phyloP scores from a whole-genome alignment of 495 filamentous ascomycete species.

The Neurospora intermedia region DNA sequence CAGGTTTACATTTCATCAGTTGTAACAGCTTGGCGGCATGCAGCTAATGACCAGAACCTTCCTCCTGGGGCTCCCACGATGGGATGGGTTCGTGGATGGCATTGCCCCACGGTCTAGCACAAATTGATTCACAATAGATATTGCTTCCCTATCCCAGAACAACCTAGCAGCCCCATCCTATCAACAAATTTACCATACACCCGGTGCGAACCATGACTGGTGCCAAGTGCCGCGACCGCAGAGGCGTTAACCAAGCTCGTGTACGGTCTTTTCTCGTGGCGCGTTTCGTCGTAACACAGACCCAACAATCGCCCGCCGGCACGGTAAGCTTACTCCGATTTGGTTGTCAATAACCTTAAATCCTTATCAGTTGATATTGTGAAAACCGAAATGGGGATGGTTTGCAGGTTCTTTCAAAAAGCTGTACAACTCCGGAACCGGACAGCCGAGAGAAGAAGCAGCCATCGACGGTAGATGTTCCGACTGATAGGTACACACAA shows the following conservation, averaged over 20 bases:
- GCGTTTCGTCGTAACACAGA: not conserved
- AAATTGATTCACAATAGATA: not conserved
- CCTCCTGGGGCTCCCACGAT: not conserved
- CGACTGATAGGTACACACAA: not conserved
- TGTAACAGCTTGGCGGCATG: not conserved
- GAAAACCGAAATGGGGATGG: not conserved
- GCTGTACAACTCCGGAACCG: not conserved
- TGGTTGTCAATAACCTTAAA: not conserved
- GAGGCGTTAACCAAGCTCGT: not conserved
- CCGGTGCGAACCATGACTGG: not conserved
- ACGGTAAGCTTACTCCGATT: not conserved
- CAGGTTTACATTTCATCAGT: not conserved
- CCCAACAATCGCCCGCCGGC: not conserved
- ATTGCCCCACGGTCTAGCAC: not conserved
- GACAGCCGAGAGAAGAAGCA: not conserved
- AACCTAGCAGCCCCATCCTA: not conserved
- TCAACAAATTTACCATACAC: not conserved
- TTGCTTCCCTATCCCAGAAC: not conserved
- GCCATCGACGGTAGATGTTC: not conserved
- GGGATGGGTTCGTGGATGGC: not conserved
- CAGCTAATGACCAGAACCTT: not conserved
- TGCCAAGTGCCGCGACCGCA: not conserved
- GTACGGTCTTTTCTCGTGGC: not conserved
- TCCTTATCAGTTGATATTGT: not conserved
- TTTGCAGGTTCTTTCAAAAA: not conserved